Evolutionary conservation across 2,329 filamentous ascomycete genomes (phyloP), one percentile per base, ranked within the genome.

Genomic region (Magnaporthales sp.): DNA sequence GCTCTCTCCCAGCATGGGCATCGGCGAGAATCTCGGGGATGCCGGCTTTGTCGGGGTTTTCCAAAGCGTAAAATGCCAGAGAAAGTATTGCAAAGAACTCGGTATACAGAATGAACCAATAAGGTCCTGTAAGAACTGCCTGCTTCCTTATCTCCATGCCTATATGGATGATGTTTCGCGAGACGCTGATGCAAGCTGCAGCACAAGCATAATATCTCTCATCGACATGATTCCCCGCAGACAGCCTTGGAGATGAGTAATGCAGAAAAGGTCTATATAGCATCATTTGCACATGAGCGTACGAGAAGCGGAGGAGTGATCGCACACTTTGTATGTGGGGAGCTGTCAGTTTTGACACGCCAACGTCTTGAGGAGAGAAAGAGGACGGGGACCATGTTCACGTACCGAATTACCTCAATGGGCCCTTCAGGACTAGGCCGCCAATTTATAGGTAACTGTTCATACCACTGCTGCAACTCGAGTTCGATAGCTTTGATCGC

Each of bases 41-140:
- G 1, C 89, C 90, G 4, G 84, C 80, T 72, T 90, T 92, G 68
- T 91, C 87, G 1, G 90, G 90, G 70, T 94, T 94, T 74, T 94
- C 91, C 15, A 92, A 80, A 0, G 91, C 89, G 73, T 91, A 94
- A 73, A 92, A 95, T 1, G 94, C 82, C 62, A 95, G 80, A 0
- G 91, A 91, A 32, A 95, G 80, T 32, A 94, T 90, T 15, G 90
- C 89, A 74, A 93, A 93, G 77, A 92, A 93, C 19, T 91, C 90
- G 2, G 91, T 92, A 74, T 92, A 94, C 74, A 94, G 86, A 70
- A 91, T 90, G 73, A 94, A 94, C 91, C 91, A 95, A 76, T 92
- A 93, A 0, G 91, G 90, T 0, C 91, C 92, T 69, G 90, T 89
- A n/a, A 95, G 63, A 29, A 70, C 70, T 1, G 68, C 67, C 46